Evolutionary conservation across 257 asterid genomes (phyloP).

Genomic region (Knoxia roxburghii): DNA sequence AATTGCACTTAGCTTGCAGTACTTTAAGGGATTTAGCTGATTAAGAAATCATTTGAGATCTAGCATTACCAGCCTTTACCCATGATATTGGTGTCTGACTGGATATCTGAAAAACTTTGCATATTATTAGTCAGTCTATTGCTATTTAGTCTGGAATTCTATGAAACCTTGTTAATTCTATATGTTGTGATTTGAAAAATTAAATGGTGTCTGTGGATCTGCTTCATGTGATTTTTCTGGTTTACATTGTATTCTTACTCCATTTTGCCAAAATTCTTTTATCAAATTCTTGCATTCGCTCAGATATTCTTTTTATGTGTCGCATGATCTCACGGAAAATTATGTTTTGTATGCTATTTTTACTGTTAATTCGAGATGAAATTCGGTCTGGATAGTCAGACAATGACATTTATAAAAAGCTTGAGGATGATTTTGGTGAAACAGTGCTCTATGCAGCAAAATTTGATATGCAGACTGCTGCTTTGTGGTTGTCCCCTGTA

Average conservation of each 20-base stretch:
- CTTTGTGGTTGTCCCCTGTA: slow-evolving; percentile 89
- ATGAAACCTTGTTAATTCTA: neutral
- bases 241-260: neutral
- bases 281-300: neutral
- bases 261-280: neutral
- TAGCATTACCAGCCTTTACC: neutral
- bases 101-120: neutral
- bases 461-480: slow-evolving; percentile 91
- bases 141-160: neutral
- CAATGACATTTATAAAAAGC: slow-evolving; percentile 78
- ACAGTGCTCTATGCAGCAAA: slow-evolving; percentile 85
- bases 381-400: slow-evolving; percentile 69
- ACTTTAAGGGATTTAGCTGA: neutral
- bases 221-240: neutral
- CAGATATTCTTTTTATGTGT: neutral
- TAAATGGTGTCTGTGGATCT: too few species aligned
- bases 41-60: neutral
- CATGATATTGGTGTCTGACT: neutral
- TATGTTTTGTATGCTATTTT: slow-evolving; percentile 5
- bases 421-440: slow-evolving; percentile 89
- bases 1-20: neutral
- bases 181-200: too few species aligned
- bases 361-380: slow-evolving; percentile 71
- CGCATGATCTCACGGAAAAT: neutral
- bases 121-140: neutral